Evolutionary conservation across 31 red algal genomes (phyloP).

Genomic region (Pterothamnion heteromorphum): DNA sequence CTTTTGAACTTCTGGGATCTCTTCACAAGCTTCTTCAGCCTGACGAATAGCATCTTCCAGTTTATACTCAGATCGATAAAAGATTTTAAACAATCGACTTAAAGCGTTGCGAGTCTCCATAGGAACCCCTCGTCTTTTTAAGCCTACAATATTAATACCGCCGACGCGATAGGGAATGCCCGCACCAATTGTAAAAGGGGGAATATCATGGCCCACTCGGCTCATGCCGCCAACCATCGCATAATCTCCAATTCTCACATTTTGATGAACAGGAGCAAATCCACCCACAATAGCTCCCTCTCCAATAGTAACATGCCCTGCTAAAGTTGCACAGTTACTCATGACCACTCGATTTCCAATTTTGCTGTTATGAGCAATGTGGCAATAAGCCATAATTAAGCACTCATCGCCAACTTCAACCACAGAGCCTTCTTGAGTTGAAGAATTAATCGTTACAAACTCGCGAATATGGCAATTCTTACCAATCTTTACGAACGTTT

Average conservation of each 20-base stretch:
- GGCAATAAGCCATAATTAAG: slow-evolving; percentile 41
- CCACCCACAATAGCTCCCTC: slow-evolving; percentile 33
- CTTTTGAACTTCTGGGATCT: no score
- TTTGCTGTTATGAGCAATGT: slow-evolving; percentile 38
- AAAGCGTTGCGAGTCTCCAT: no score
- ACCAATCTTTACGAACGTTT: slow-evolving; percentile 10
- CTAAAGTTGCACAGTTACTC: slow-evolving; percentile 17
- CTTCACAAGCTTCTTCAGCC: no score
- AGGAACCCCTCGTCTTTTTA: background rate
- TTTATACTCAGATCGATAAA: no score
- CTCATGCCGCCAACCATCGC: background rate
- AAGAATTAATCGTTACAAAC: background rate
- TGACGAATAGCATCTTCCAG: no score
- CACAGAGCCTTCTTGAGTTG: background rate
- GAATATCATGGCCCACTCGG: slow-evolving; percentile 4
- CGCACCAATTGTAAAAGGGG: background rate
- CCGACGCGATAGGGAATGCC: background rate
- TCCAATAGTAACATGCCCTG: slow-evolving; percentile 43
- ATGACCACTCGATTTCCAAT: background rate
- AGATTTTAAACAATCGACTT: no score
- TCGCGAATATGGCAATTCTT: background rate
- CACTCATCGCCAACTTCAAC: background rate
- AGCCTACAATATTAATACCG: background rate
- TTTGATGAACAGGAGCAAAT: slow-evolving; percentile 38
- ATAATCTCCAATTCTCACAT: slow-evolving; percentile 1